Evolutionary conservation across 164 flowering plant species (phyloP), one percentile per base, ranked within the genome.

Genomic region (Vitis amurensis): DNA sequence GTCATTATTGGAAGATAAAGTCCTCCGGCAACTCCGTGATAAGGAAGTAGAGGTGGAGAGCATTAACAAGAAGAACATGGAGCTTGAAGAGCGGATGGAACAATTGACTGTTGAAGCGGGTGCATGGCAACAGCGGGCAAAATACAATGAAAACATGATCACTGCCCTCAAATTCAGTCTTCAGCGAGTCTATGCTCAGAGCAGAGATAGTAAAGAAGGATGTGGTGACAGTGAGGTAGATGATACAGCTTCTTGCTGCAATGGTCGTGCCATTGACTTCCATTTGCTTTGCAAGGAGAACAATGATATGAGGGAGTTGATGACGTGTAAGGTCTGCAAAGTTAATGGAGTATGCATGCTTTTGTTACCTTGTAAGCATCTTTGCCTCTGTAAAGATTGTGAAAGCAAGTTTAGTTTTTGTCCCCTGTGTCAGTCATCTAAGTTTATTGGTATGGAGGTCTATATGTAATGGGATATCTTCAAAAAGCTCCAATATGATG

Each of bases 181-280:
- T 27, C 92, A 93, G 73, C 88, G 88, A 64, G 84, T 85, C 6
- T 77, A 83, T 71, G 91, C 85, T 9, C 93, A 86, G 72, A 81
- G 84, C 71, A 77, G 78, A 72, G 95, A 84, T 47, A 86, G 87
- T 68, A 90, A 89, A 70, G 97, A 92, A 85, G 95, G 95, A 55
- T 90, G 93, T 69, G 97, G 97, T 29, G 97, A 92, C 62, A 90
- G 92, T 70, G 98, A 89, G 77, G 86, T 90, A 9, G 88, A 86
- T 71, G 98, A 93, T 69, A 86, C 94, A 56, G 98, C 96, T 16
- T 93, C 96, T 55, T 87, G 89, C 77, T 89, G 90, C 78, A 88
- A 88, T 74, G 89, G 88, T 16, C 84, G 82, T 50, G 78, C 84
- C 17, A 73, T 80, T 63, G 91, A 89, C 73, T 82, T 88, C 62